A percentile compares a stretch with the other conserved stretches of the same genome.
phyloP scores from a whole-genome alignment of 768 basidiomycete genomes.

The Xerocomus brunneocitrinus region DNA sequence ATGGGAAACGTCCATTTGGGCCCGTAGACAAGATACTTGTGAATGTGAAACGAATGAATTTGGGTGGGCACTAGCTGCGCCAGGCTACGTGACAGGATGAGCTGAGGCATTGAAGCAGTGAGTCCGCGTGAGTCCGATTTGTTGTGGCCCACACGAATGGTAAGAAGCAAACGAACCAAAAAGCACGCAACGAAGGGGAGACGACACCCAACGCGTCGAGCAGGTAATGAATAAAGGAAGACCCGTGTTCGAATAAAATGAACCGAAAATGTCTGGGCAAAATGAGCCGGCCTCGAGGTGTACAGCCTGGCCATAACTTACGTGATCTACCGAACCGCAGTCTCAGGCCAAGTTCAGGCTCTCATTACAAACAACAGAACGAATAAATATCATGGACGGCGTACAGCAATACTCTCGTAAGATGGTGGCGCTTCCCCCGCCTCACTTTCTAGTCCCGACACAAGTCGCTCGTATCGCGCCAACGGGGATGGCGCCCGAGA shows the following conservation, averaged over 20 bases:
- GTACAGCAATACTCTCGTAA: constrained; percentile 26
- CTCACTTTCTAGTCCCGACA: constrained; percentile 83
- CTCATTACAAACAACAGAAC: too few species aligned
- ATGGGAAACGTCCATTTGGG: constrained; percentile 20
- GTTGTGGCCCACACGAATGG: constrained; percentile 12
- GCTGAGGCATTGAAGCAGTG: constrained; percentile 10
- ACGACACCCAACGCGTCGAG: neutral
- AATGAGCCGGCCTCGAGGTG: constrained; percentile 9
- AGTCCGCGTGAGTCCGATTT: constrained; percentile 23
- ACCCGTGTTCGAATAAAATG: constrained; percentile 6
- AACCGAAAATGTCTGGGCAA: constrained; percentile 15
- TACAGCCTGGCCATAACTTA: constrained; percentile 19
- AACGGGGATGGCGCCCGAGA: constrained; percentile 21
- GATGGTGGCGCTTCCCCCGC: constrained; percentile 79
- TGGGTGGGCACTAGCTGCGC: constrained; percentile 8
- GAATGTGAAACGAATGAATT: constrained; percentile 9
- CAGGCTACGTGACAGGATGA: constrained; percentile 3
- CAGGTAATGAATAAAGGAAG: constrained; percentile 19
- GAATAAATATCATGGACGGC: neutral
- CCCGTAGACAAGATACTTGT: constrained; percentile 13
- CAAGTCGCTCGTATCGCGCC: constrained; percentile 70
- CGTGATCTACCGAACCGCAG: constrained; percentile 28
- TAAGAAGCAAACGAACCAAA: constrained; percentile 11
- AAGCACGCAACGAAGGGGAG: constrained; percentile 7
- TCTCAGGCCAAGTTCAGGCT: too few species aligned